Conservation (phyloP, 495 filamentous ascomycete genomes). For the Tuber melanosporum region DNA sequence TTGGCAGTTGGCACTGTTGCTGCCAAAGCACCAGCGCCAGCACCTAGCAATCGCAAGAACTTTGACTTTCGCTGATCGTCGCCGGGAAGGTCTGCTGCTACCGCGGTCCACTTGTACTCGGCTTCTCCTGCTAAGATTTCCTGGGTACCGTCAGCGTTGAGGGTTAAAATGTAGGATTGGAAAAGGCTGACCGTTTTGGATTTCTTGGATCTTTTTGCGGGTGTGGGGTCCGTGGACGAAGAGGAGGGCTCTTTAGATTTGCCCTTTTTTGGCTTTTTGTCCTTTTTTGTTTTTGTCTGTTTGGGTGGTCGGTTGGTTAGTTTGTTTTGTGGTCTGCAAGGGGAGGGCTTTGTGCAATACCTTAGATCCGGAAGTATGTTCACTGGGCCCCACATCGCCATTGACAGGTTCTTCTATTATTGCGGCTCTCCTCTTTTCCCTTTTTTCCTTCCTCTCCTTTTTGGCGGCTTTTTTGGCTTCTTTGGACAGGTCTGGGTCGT, state of each 20-base stretch:
- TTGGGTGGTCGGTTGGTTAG: conserved; percentile 4
- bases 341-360: neutral
- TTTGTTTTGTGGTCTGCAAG: conserved; percentile 12
- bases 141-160: neutral
- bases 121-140: conserved; percentile 4
- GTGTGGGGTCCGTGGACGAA: neutral
- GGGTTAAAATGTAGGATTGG: conserved; percentile 2
- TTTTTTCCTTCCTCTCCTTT: conserved; percentile 40
- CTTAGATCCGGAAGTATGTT: conserved; percentile 7
- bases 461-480: conserved; percentile 33
- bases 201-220: conserved; percentile 12
- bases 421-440: conserved; percentile 30
- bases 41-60: conserved; percentile 54
- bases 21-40: conserved; percentile 41
- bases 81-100: conserved; percentile 44
- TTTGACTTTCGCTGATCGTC: conserved; percentile 51
- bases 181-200: conserved; percentile 11
- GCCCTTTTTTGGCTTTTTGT: conserved; percentile 13
- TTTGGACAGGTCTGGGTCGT: conserved; percentile 23
- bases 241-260: neutral
- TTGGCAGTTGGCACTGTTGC: conserved; percentile 12
- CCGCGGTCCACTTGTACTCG: conserved; percentile 9
- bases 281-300: conserved; percentile 27
- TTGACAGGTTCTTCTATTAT: conserved; percentile 26
- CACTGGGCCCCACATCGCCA: conserved; percentile 11